These are phyloP conservation scores for Blastobotrys peoriensis DNA, from an alignment of 805 yeast species.

Conservation along the genomic window DNA sequence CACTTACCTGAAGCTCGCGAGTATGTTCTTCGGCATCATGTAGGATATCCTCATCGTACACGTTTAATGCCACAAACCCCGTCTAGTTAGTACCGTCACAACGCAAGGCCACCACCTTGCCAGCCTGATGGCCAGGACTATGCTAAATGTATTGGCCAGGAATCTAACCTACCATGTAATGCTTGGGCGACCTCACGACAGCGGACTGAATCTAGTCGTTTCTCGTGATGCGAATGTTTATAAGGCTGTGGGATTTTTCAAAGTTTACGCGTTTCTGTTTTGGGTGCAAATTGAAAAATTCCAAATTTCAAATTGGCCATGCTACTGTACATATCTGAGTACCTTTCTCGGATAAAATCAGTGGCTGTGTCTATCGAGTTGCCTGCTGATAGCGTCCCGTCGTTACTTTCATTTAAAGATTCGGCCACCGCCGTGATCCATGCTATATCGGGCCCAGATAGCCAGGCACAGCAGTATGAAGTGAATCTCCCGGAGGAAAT, in stretches of 20 bases:
- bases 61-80: slow-evolving; percentile 72
- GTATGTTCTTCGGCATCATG: slow-evolving; percentile 84
- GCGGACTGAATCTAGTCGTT: too few species aligned
- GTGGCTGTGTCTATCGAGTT: slow-evolving; percentile 17
- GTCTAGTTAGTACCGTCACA: slow-evolving; percentile 36
- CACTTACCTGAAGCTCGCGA: slow-evolving; percentile 67
- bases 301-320: neutral
- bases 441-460: slow-evolving; percentile 6
- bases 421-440: slow-evolving; percentile 10
- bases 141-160: too few species aligned
- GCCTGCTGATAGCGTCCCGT: slow-evolving; percentile 6
- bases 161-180: too few species aligned
- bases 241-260: too few species aligned
- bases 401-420: slow-evolving; percentile 11
- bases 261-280: neutral
- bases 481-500: slow-evolving; percentile 4
- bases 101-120: too few species aligned
- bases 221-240: too few species aligned
- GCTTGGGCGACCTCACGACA: too few species aligned
- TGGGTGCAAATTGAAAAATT: neutral
- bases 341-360: slow-evolving; percentile 18
- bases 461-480: neutral
- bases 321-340: slow-evolving; percentile 23
- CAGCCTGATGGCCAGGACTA: too few species aligned
- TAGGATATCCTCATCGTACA: slow-evolving; percentile 60